Evolutionary conservation across 805 yeast species (phyloP).

Genomic region (Starmerella apis): DNA sequence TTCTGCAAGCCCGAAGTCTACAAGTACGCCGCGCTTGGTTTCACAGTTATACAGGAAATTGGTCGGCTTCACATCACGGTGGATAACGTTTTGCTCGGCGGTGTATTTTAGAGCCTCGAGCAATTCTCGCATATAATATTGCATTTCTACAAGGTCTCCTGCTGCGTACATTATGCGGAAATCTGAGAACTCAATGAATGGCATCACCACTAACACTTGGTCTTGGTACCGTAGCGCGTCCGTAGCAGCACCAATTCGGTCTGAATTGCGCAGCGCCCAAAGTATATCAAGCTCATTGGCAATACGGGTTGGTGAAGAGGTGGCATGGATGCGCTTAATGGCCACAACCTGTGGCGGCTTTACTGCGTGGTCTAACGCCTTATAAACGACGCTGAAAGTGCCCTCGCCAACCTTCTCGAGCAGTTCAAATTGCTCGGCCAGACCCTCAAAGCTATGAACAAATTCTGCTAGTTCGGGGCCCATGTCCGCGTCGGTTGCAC

Average conservation of each 20-base stretch:
- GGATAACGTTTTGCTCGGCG: slow-evolving; percentile 69
- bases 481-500: slow-evolving; percentile 17
- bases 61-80: slow-evolving; percentile 85
- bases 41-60: slow-evolving; percentile 61
- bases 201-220: slow-evolving; percentile 86
- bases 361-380: slow-evolving; percentile 41
- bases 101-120: slow-evolving; percentile 65
- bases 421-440: slow-evolving; percentile 41
- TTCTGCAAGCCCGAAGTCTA: slow-evolving; percentile 90
- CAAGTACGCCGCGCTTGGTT: slow-evolving; percentile 64
- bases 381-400: slow-evolving; percentile 52
- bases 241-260: slow-evolving; percentile 74
- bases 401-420: slow-evolving; percentile 59
- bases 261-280: slow-evolving; percentile 33
- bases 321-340: slow-evolving; percentile 82
- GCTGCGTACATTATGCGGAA: slow-evolving; percentile 78
- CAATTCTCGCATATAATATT: slow-evolving; percentile 67
- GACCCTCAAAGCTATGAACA: slow-evolving; percentile 40
- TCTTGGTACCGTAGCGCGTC: slow-evolving; percentile 82
- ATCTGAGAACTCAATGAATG: slow-evolving; percentile 83
- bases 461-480: slow-evolving; percentile 33
- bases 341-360: slow-evolving; percentile 46
- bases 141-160: slow-evolving; percentile 67
- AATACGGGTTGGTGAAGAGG: slow-evolving; percentile 87
- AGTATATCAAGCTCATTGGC: slow-evolving; percentile 75